Base-by-base conservation (phyloP, 345 rosid genomes). In the Eucalyptus marginata region DNA sequence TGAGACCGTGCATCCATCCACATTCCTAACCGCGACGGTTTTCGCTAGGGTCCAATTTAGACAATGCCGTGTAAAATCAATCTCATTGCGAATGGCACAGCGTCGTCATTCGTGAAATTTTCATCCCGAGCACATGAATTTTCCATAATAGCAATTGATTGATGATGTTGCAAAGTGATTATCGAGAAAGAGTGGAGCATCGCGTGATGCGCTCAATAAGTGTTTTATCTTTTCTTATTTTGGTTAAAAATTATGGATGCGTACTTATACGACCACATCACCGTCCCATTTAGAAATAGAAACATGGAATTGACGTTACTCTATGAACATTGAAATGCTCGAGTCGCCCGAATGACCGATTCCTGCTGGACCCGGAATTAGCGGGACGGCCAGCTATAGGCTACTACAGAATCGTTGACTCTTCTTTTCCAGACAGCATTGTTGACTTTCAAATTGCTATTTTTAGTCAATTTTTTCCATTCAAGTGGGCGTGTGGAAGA, bases 21-120 rank as follows among this genome's bases (percentile, higher is more conserved):
- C 36, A n/a, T 14, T n/a, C 20, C 36, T 13, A 64, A 64, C 14
- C 76, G 6, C 36, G 10, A 64, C 33, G 9, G 5, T n/a, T 7
- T n/a, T 15, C 18, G 5, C 17, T n/a, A n/a, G 1, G 10, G 76
- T n/a, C 40, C 17, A 64, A 64, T n/a, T 14, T 64, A 17, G 36
- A 64, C 10, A 17, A 16, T 59, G 2, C 14, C n/a, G 1, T 59
- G 6, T 24, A 6, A 59, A 13, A 59, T 59, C 68, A 27, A 59
- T 59, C 31, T 62, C 68, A 13, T 29, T 8, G 17, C 6, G 31
- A 29, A 62, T 29, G n/a, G 16, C 5, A 29, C 16, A 12, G 6
- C n/a, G 0, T 12, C 2, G 0, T 27, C 29, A 25, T 25, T 58
- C 0, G 2, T 13, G 7, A 8, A 62, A 62, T 62, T 62, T 64